phyloP scores from a whole-genome alignment of 768 basidiomycete species.

The Vararia minispora region DNA sequence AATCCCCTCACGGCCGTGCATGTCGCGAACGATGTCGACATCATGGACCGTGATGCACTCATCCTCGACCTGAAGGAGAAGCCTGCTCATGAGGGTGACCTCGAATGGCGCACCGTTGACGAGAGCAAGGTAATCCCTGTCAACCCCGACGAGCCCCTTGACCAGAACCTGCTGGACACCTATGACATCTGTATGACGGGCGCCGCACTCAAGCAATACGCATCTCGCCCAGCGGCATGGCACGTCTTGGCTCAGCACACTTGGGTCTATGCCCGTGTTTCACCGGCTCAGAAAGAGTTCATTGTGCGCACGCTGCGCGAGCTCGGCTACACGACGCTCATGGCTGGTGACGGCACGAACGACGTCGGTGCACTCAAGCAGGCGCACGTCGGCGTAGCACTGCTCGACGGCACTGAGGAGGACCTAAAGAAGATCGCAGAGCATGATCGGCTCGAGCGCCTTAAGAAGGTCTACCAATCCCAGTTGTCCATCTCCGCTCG shows the following conservation, averaged over 20 bases:
- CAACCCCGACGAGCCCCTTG: conserved; percentile 68
- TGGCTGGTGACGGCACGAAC: conserved; percentile 99
- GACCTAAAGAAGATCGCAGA: conserved; percentile 93
- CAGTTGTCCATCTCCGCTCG: conserved; percentile 83
- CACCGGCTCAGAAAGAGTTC: conserved; percentile 89
- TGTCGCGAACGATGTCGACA: conserved; percentile 93
- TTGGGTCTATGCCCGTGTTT: conserved; percentile 98
- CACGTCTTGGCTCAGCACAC: conserved; percentile 82
- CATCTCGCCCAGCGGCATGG: conserved; percentile 59
- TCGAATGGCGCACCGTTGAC: conserved; percentile 91
- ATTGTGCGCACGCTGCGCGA: conserved; percentile 86
- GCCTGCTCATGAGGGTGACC: conserved; percentile 56
- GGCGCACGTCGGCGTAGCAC: conserved; percentile 92
- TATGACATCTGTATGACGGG: conserved; percentile 98
- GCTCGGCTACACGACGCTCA: conserved; percentile 86
- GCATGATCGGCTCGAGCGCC: conserved; percentile 75
- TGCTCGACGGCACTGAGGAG: conserved; percentile 83
- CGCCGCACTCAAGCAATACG: conserved; percentile 82
- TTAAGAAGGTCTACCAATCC: conserved; percentile 96
- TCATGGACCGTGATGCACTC: conserved; percentile 88
- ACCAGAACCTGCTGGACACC: conserved; percentile 61
- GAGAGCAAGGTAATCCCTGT: conserved; percentile 84
- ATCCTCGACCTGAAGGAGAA: conserved; percentile 88
- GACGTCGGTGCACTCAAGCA: conserved; percentile 98
- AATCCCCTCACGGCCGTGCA: conserved; percentile 96